Percentiles rank a stretch among this genome's conserved stretches.
Evolutionary conservation across 1,284 basidiomycete species (phyloP).

Genomic region (Paramarasmius palmivorus): DNA sequence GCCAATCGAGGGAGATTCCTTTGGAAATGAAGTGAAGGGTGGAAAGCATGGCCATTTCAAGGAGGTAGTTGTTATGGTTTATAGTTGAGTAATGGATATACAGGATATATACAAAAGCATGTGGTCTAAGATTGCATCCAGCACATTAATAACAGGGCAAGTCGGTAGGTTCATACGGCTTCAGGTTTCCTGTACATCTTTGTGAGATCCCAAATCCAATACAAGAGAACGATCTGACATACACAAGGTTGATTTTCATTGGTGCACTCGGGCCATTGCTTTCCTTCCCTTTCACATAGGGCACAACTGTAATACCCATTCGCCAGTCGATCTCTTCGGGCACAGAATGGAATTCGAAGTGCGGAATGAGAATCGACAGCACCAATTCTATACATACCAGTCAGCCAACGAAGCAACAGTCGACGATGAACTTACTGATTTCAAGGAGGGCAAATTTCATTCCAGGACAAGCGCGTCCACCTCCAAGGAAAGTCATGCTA

Average conservation of each 20-base stretch:
- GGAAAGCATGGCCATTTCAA: no score
- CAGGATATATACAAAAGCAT: no score
- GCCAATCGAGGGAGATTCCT: no score
- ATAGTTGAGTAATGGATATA: no score
- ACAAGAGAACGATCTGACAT: no score
- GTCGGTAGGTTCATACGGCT: no score
- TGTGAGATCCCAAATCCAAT: no score
- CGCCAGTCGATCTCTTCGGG: conserved; percentile 20
- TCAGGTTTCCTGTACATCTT: no score
- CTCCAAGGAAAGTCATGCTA: conserved; percentile 25
- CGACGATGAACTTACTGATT: conserved; percentile 17
- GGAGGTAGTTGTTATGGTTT: no score
- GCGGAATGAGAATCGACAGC: conserved; percentile 16
- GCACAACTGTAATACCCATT: conserved; percentile 22
- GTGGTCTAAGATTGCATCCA: no score
- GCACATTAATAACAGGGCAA: no score
- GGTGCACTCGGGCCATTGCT: conserved; percentile 14
- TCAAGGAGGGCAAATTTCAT: conserved; percentile 21
- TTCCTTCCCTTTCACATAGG: conserved; percentile 19
- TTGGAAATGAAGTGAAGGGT: no score
- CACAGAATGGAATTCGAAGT: conserved; percentile 16
- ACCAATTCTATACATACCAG: conserved; percentile 17
- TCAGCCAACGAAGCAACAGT: not conserved
- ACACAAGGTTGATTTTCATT: conserved; percentile 11
- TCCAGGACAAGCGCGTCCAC: conserved; percentile 22